phyloP scores from a whole-genome alignment of 2,329 filamentous ascomycete species.

The Fusarium camptoceras region DNA sequence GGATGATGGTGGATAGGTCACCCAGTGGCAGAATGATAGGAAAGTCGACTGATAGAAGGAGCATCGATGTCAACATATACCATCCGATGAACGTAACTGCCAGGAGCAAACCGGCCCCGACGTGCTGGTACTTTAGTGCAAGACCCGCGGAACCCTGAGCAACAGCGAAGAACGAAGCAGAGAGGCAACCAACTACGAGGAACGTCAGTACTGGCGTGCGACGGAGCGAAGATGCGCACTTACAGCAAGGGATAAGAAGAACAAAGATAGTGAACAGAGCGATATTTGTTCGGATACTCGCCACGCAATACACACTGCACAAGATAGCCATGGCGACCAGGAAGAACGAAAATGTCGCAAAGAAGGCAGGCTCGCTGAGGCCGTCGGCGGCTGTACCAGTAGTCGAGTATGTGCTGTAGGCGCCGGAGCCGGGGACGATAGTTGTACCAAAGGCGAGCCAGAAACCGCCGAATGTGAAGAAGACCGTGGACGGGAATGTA shows the following conservation, averaged over 20 bases:
- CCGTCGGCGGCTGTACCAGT: conserved; percentile 51
- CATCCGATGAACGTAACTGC: conserved; percentile 54
- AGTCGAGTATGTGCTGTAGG: conserved; percentile 55
- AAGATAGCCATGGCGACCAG: conserved; percentile 71
- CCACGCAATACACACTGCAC: conserved; percentile 71
- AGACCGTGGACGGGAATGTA: conserved; percentile 66
- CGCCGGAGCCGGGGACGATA: conserved; percentile 60
- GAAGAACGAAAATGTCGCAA: conserved; percentile 67
- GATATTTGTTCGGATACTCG: conserved; percentile 73
- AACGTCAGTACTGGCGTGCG: not conserved
- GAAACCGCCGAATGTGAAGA: conserved; percentile 61
- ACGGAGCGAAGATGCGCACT: not conserved
- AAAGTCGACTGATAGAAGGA: conserved; percentile 64
- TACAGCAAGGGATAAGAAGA: conserved; percentile 61
- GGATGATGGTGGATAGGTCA: conserved; percentile 60
- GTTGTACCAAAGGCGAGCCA: conserved; percentile 64
- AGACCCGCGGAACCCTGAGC: conserved; percentile 26
- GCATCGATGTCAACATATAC: conserved; percentile 62
- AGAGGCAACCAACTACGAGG: conserved; percentile 43
- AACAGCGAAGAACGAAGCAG: conserved; percentile 49
- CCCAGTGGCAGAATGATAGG: conserved; percentile 62
- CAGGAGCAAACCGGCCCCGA: conserved; percentile 44
- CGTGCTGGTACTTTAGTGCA: conserved; percentile 45
- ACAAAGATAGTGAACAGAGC: conserved; percentile 69
- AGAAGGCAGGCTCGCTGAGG: conserved; percentile 58